These are phyloP conservation scores for Tripterygium wilfordii DNA, from an alignment of 177 flowering plant species.

Conservation along the genomic window DNA sequence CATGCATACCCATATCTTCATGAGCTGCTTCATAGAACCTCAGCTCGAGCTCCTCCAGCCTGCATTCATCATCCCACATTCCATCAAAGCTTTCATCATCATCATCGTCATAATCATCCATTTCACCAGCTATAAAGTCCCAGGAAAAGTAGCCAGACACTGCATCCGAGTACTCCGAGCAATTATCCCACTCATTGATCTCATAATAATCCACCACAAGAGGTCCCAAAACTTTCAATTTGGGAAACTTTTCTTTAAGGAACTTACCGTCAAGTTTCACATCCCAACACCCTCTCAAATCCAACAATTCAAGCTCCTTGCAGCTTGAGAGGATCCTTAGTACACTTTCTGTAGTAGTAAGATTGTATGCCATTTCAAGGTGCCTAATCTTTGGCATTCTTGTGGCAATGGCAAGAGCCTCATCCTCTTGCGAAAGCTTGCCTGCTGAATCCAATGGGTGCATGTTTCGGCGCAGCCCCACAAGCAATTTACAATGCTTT, in stretches of 20 bases:
- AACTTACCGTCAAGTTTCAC: conserved; percentile 37
- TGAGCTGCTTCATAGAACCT: conserved; percentile 25
- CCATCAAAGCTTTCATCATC: conserved; percentile 18
- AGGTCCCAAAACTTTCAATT: conserved; percentile 55
- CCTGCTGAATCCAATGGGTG: conserved; percentile 54
- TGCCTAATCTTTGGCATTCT: conserved; percentile 83
- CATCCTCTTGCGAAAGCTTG: conserved; percentile 55
- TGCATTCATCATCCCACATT: conserved; percentile 26
- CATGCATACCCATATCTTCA: conserved; percentile 10
- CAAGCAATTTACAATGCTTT: conserved; percentile 57
- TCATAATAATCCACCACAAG: conserved; percentile 36
- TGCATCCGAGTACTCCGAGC: conserved; percentile 40
- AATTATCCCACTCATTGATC: conserved; percentile 37
- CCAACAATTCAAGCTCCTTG: conserved; percentile 34
- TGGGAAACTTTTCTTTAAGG: conserved; percentile 31
- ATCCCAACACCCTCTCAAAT: conserved; percentile 52
- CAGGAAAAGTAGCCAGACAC: conserved; percentile 35
- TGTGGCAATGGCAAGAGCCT: conserved; percentile 78
- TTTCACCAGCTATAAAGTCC: conserved; percentile 26
- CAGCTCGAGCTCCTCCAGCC: conserved; percentile 25
- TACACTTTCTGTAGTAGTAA: conserved; percentile 22
- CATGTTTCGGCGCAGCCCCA: conserved; percentile 53
- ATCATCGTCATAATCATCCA: conserved; percentile 21
- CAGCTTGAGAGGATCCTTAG: conserved; percentile 36
- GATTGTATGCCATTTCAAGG: conserved; percentile 50